Evolutionary conservation across 352 stramenopile species (phyloP), one percentile per base, ranked within the genome.

Genomic region (Thalassiosira livingstoniorum): DNA sequence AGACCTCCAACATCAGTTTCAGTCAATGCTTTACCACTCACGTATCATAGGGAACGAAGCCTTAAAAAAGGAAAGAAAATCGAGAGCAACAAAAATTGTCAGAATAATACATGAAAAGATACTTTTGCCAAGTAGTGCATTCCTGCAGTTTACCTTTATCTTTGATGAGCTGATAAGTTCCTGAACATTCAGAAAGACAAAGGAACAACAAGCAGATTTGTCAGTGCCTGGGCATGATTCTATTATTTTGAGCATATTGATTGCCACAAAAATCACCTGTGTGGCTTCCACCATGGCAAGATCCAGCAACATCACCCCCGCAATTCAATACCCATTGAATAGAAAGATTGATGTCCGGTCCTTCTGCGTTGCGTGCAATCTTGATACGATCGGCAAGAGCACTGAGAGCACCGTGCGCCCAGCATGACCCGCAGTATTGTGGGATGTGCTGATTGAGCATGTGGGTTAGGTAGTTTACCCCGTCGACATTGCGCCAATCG

Each of bases 371-470:
- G 4, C 90, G 72, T 0, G 85, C 72, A 57, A 95, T 95, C 71
- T 96, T 96, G 75, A 96, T 92, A 58, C 92, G 81, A 63, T 96
- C 92, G 3, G 86, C 82, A 10, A 96, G 78, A 32, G 87, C 80
- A 2, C 80, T 92, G 31, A 95, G 76, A n/a, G 92, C 86, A 23
- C 87, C 92, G 62, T 96, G 92, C 2, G 91, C 91, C 91, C 91
- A 95, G 69, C 86, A 93, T 10, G 79, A 72, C 7, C 86, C 89
- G 45, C 92, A 95, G 84, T 95, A 95, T 72, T 95, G 86, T 27
- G 97, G 97, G 63, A 99, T 98, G 86, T 99, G 98, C 86, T 99
- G 98, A 90, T 99, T 99, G 80, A 98, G 97, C 85, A 97, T 96
- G 92, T 97, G 98, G n/a, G 97, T 99, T 23, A 98, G 92, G 83